phyloP scores from a whole-genome alignment of 208 protist genomes.

The Wallacemonas sp. region DNA sequence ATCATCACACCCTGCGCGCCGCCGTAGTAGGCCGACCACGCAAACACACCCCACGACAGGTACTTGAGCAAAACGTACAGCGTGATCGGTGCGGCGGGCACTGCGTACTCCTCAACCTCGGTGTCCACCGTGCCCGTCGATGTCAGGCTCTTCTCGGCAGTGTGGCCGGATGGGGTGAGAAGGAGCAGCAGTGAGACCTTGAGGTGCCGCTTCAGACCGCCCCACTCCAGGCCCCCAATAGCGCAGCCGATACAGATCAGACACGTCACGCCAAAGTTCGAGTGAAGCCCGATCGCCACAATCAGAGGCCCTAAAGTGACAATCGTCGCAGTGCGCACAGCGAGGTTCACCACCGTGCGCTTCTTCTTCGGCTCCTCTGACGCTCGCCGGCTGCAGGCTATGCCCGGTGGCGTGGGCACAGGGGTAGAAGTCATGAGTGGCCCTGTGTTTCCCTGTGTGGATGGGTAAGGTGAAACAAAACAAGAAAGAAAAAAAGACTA shows the following conservation, averaged over 20 bases:
- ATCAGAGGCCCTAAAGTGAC: slow-evolving; percentile 51
- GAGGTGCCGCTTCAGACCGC: slow-evolving; percentile 80
- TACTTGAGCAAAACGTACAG: slow-evolving; percentile 50
- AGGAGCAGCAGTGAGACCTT: slow-evolving; percentile 69
- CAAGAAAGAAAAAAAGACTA: no score
- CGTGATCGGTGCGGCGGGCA: slow-evolving; percentile 54
- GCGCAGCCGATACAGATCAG: slow-evolving; percentile 55
- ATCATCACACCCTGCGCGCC: slow-evolving; percentile 34
- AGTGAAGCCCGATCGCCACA: slow-evolving; percentile 40
- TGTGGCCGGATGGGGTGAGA: no score
- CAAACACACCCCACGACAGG: slow-evolving; percentile 50
- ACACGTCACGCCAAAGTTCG: slow-evolving; percentile 36
- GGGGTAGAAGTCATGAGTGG: not conserved
- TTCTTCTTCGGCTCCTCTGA: not conserved
- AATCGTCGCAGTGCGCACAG: slow-evolving; percentile 62
- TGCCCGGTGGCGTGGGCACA: no score
- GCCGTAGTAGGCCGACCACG: slow-evolving; percentile 42
- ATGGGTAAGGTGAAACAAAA: no score
- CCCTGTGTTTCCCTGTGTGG: no score
- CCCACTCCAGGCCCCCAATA: slow-evolving; percentile 73
- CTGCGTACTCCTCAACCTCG: slow-evolving; percentile 52
- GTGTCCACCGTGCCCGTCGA: no score
- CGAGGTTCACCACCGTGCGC: slow-evolving; percentile 47
- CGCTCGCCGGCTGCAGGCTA: no score
- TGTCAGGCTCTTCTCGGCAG: no score